Base-by-base conservation (phyloP, 108 stramenopile species). In the Skeletonema marinoi region DNA sequence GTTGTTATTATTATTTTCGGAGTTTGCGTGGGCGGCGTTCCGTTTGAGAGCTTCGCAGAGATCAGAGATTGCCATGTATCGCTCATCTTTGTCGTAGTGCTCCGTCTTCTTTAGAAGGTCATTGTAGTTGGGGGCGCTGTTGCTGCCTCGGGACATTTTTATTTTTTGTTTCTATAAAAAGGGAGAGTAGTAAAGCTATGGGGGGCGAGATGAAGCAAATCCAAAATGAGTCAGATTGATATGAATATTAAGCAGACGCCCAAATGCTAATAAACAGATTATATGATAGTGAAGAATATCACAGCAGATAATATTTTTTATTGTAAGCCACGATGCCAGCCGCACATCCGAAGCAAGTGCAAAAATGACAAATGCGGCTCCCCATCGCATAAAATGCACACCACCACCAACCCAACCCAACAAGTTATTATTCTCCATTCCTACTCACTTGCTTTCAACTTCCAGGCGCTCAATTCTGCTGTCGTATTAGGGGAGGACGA, bases 1-100 rank as follows among this genome's bases (percentile, higher is more conserved):
- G 7, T 42, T 64, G 25, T 32, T 79, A 54, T 33, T n/a, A n/a
- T n/a, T n/a, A 16, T 39, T 65, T 12, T 86, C 67, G 50, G 78
- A 36, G 54, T 54, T 66, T 17, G 61, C 54, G 21, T 77, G 83
- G 69, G 82, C 69, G 51, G 86, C 78, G 58, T 86, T 81, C 16
- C 88, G 86, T 73, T 92, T 91, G 60, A 99, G 85, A 44, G 94
- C 88, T 48, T 91, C 93, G 80, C 97, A 97, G 35, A 99, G 85
- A 84, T 99, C 99, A 36, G 88, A 94, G 54, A 96, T 98, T 35
- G 99, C 99, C 99, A 99, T 99, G 86, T 98, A 99, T 14, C 99
- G 96, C 77, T 98, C 98, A 74, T 99, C 98, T 66, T 88, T 82
- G 78, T 78, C 69, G 36, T 82, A 85, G 69, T 94, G 93, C 61